A percentile compares a stretch with the other conserved stretches of the same genome.
Evolutionary conservation across 2,329 filamentous ascomycete genomes (phyloP).

Genomic region (Phialocephala sp.): DNA sequence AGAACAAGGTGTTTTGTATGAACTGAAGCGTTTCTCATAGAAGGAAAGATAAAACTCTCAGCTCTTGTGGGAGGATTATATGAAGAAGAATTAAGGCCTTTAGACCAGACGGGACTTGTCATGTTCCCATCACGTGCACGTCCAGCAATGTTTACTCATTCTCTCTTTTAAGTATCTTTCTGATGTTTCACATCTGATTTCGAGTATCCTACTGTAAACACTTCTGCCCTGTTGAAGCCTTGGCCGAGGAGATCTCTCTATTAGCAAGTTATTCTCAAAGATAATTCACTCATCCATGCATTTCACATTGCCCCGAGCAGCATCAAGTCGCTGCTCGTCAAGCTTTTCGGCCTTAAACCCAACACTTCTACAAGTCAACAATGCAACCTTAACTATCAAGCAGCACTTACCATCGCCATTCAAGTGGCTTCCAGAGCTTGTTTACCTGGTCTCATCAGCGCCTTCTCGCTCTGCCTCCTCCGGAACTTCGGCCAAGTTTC

Average conservation of each 20-base stretch:
- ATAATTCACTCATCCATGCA: too few relatives aligned
- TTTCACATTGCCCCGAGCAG: too few relatives aligned
- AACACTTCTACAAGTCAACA: neutral
- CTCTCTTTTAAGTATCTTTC: too few relatives aligned
- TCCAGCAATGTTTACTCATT: too few relatives aligned
- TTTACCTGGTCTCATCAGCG: neutral
- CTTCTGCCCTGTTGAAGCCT: too few relatives aligned
- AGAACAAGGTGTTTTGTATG: neutral
- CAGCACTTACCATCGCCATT: neutral
- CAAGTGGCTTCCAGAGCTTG: neutral
- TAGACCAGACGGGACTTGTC: neutral
- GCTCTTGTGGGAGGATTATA: too few relatives aligned
- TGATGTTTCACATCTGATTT: constrained; percentile 40
- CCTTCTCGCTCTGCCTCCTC: neutral
- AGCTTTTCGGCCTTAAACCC: neutral
- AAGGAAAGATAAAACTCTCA: neutral
- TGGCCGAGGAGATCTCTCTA: neutral
- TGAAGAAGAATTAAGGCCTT: neutral
- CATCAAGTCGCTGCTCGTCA: too few relatives aligned
- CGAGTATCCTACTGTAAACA: constrained; percentile 52
- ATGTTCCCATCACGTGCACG: neutral
- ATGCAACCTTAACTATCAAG: neutral
- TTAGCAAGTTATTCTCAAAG: constrained; percentile 35
- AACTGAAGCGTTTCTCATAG: neutral
- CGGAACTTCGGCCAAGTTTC: too few relatives aligned